Evolutionary conservation across 2,329 filamentous ascomycete species (phyloP).

Genomic region (Hypoxylon sp.): DNA sequence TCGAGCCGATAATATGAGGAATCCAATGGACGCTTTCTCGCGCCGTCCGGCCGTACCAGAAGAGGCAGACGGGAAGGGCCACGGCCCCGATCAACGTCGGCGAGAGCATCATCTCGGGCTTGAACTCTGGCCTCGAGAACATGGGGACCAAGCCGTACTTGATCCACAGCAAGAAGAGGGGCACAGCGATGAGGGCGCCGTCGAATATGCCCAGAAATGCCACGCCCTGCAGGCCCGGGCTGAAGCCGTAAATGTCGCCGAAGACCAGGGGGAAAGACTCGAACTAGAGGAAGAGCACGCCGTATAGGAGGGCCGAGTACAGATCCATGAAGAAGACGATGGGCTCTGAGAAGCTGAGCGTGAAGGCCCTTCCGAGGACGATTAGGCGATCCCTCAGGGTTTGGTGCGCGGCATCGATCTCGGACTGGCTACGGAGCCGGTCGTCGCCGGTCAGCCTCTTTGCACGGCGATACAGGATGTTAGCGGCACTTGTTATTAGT

Average conservation of each 20-base stretch:
- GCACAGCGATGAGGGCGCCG: slow-evolving; percentile 54
- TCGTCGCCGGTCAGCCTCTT: slow-evolving; percentile 51
- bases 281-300: slow-evolving; percentile 59
- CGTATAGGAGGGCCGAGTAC: slow-evolving; percentile 60
- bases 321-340: slow-evolving; percentile 58
- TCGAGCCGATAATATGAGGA: slow-evolving; percentile 60
- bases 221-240: slow-evolving; percentile 55
- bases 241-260: slow-evolving; percentile 58
- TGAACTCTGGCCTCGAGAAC: slow-evolving; percentile 64
- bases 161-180: slow-evolving; percentile 69
- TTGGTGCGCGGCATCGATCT: slow-evolving; percentile 55
- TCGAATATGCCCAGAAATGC: slow-evolving; percentile 59
- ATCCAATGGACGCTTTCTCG: slow-evolving; percentile 62
- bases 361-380: slow-evolving; percentile 39
- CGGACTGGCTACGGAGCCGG: slow-evolving; percentile 62
- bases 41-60: slow-evolving; percentile 67
- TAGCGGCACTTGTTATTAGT: slow-evolving; percentile 55
- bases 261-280: slow-evolving; percentile 64
- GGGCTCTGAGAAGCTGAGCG: slow-evolving; percentile 57
- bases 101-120: slow-evolving; percentile 72
- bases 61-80: slow-evolving; percentile 61
- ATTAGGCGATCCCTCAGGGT: slow-evolving; percentile 60
- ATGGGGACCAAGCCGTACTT: slow-evolving; percentile 70
- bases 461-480: slow-evolving; percentile 62
- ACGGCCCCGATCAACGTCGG: slow-evolving; percentile 65